Evolutionary conservation across 345 rosid species (phyloP), one percentile per base, ranked within the genome.

Genomic region (Excoecaria cochinchinensis): DNA sequence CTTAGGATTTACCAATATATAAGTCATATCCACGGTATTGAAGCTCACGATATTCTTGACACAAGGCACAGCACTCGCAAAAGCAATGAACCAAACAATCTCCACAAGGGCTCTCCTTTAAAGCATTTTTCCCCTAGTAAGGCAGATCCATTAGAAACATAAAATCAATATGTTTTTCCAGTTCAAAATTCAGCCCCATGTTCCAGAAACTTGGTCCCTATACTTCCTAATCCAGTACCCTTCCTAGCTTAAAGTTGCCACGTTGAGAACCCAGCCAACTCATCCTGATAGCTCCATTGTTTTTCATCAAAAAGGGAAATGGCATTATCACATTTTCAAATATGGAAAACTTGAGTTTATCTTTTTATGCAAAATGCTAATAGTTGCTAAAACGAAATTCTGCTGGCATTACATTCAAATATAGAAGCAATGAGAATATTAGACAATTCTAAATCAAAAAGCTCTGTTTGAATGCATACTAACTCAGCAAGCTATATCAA

Each of bases 341-440:
- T 1, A 36, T 22, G 63, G 25, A 24, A 24, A 59, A 1, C 24
- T 59, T 4, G 3, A 22, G 16, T 38, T 22, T 24, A 11, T 22
- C 1, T 10, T 8, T 58, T 22, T 56, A 56, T 56, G 22, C 25
- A 19, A 56, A 17, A 56, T 19, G 3, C 25, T 24, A n/a, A 11
- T 22, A 22, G 24, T 61, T 31, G 66, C 17, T 14, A 31, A 36
- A 61, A 14, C 8, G 6, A 31, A 31, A 61, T 2, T 12, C 22
- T 7, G 58, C 68, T 64, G 21, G n/a, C 24, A 31, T 70, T 70
- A 31, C 62, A 51, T n/a, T 53, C 15, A 70, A 52, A 70, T 48
- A 36, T 21, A 17, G 16, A 52, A 36, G 11, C 48, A 53, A 19
- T 14, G 53, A 38, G 1, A 17, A 70, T 19, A 53, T 36, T 31